Percentiles rank a stretch among this genome's conserved stretches.
Evolutionary conservation across 2,329 filamentous ascomycete species (phyloP).

Genomic region (Amphichorda felina): DNA sequence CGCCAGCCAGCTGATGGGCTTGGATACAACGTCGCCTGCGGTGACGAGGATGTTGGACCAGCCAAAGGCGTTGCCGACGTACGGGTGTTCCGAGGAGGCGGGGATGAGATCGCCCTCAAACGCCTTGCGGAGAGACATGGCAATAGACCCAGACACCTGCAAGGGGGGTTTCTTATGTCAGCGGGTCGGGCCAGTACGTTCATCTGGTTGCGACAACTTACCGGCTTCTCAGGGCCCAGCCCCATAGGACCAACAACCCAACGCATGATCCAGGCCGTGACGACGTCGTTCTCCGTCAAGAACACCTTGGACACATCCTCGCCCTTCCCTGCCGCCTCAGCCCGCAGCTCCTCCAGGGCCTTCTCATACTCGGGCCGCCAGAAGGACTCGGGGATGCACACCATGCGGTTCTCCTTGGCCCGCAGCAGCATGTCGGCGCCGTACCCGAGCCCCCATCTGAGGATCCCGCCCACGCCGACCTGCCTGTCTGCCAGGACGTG

Average conservation of each 20-base stretch:
- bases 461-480: no score
- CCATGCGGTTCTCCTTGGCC: slow-evolving; percentile 16
- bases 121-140: no score
- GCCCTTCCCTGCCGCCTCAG: neutral
- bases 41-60: slow-evolving; percentile 9
- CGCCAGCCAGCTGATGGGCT: slow-evolving; percentile 16
- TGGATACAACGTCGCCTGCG: slow-evolving; percentile 11
- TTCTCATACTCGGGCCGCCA: slow-evolving; percentile 11
- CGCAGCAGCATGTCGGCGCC: slow-evolving; percentile 10
- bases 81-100: neutral
- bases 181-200: no score
- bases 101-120: no score
- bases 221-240: no score
- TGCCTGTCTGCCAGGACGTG: slow-evolving; percentile 8
- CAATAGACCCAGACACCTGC: no score
- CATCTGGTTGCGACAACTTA: no score
- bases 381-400: slow-evolving; percentile 19
- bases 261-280: no score
- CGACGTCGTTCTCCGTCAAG: neutral
- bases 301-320: neutral
- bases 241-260: no score
- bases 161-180: no score
- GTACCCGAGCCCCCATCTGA: no score
- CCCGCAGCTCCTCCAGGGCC: slow-evolving; percentile 12
- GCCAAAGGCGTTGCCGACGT: slow-evolving; percentile 12